phyloP scores from a whole-genome alignment of 2,329 filamentous ascomycete genomes.

The Boeremia lycopersici region DNA sequence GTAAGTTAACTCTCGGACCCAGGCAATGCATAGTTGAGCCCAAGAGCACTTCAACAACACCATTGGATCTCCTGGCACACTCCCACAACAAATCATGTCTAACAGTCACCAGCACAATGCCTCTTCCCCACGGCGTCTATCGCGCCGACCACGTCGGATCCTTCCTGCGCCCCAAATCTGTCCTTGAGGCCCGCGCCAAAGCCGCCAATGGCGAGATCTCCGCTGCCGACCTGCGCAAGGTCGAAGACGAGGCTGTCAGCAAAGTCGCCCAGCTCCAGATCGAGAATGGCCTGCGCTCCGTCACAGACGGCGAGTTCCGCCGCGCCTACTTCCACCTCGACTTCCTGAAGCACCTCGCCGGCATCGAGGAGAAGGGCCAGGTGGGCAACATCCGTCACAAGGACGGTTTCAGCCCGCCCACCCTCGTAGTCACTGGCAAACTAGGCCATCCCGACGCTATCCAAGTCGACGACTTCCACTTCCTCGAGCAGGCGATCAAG shows the following conservation, averaged over 20 bases:
- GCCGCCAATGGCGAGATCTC: constrained; percentile 53
- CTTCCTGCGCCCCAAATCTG: constrained; percentile 58
- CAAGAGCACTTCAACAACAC: neutral
- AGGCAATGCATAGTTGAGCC: neutral
- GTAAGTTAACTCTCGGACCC: neutral
- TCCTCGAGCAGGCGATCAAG: constrained; percentile 57
- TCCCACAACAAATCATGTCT: neutral
- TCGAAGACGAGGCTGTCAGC: constrained; percentile 59
- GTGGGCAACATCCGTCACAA: constrained; percentile 49
- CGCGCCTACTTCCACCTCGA: constrained; percentile 65
- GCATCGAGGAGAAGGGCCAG: constrained; percentile 60
- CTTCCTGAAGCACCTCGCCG: constrained; percentile 61
- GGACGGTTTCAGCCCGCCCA: constrained; percentile 59
- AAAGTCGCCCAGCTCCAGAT: constrained; percentile 58
- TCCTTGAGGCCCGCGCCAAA: constrained; percentile 58
- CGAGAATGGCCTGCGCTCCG: constrained; percentile 55
- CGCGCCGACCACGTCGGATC: constrained; percentile 63
- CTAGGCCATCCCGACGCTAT: constrained; percentile 59
- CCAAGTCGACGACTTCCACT: constrained; percentile 63
- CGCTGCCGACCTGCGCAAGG: constrained; percentile 53
- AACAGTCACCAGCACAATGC: constrained; percentile 34
- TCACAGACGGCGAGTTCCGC: constrained; percentile 64
- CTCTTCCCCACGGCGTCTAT: constrained; percentile 49
- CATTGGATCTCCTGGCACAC: neutral
- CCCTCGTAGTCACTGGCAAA: constrained; percentile 61